Evolutionary conservation across 2,329 filamentous ascomycete genomes (phyloP), one percentile per base, ranked within the genome.

Genomic region (Chaetomium olivaceum): DNA sequence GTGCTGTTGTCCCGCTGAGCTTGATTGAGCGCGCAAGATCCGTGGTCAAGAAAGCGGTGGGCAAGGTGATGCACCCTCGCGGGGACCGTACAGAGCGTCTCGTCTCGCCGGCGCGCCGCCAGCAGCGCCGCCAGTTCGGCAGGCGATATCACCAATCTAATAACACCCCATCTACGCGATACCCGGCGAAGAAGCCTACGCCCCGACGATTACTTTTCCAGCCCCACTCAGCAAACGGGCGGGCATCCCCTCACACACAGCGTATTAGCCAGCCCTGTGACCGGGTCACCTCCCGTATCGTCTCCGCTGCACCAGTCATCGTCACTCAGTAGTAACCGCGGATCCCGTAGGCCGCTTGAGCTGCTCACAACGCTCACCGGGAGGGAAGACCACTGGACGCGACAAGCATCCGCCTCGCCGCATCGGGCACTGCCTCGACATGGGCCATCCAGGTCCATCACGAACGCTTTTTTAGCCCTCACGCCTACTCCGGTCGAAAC

Each of bases 1-100:
- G 88, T 63, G 95, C 95, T 64, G 95, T 99, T 63, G 90, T 96
- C 19, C 93, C 93, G 43, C 87, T 97, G 59, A 93, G 90, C 8
- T 88, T 97, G 68, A 83, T 98, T 23, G 92, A 97, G 74, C 89
- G 92, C 39, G 91, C 95, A 58, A 87, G 89, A 56, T 96, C 91
- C 14, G 91, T 88, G 48, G 85, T 96, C 58, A 89, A 89, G 77
- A 89, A 89, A 74, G 82, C 85, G 4, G 80, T 88, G 6, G 85
- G 82, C 63, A 89, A 88, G 75, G 84, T 89, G 60, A 88, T 88
- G 66, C 84, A 88, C 69, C 82, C 86, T 23, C 80, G 87, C 8
- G 79, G 80, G 56, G 87, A 89, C 61, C 82, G 86, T 63, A 79
- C 82, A 58, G 85, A 83, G 81, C 64, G 77, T 77, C 48, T 80